Base-by-base conservation (phyloP, 2,329 filamentous ascomycete genomes). In the Colletotrichum sansevieriae region DNA sequence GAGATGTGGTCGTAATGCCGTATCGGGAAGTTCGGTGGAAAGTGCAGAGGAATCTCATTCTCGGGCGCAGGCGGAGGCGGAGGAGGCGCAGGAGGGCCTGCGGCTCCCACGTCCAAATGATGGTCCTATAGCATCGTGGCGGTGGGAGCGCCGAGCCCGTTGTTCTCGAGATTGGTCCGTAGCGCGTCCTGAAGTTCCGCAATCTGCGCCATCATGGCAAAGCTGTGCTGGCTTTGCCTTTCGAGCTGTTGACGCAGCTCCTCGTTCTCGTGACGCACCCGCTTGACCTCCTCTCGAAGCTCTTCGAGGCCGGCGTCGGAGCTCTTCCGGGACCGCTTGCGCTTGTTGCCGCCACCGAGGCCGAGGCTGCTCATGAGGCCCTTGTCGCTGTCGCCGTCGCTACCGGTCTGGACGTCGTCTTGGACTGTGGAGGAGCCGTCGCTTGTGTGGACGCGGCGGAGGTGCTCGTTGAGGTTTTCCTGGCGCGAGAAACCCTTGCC, bases 401-500 rank as follows among this genome's bases (percentile, higher is more conserved):
- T 84, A 22, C 55, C 55, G 35, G 79, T 80, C 39, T 83, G 82
- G 29, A 76, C 77, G 18, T 74, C 78, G 22, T 73, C 73, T 35
- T 80, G 77, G 55, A 76, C 75, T 3, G 75, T 75, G 52, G 72
- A 80, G 5, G 81, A 76, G 33, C 76, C 80, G 46, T 83, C 81
- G 55, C 85, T 84, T 47, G 87, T 91, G 77, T 98, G 95, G n/a
- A 97, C 93, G 29, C 95, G 90, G 20, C 95, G 92, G 18, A 98
- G 83, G 80, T 98, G 95, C 80, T 98, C 95, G 76, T 95, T 94
- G 4, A 98, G 85, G 75, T 98, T 98, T 81, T 98, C 95, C 76
- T 95, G 92, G 57, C 95, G 90, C 9, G 95, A 97, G 78, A 98
- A 98, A 22, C 94, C 94, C 75, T 94, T 93, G 71, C 94, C 95